Conservation (phyloP, 371 early-diverging fungal species). For the Catenaria anguillulae region DNA sequence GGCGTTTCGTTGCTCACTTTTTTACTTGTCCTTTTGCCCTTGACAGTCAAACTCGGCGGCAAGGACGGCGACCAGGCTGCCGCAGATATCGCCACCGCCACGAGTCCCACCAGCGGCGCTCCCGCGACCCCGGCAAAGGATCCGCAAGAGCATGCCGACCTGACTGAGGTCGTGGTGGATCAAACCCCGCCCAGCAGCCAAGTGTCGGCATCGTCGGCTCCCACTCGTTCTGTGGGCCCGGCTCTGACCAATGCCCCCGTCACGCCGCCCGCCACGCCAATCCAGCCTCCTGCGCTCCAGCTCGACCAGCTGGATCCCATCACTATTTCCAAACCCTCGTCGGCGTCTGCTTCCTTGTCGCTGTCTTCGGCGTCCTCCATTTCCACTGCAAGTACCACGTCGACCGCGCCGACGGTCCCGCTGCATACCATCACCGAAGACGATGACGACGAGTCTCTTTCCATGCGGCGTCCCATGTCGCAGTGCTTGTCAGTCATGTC, state of each 20-base stretch:
- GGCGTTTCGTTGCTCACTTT: too few relatives aligned
- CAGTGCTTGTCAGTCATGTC: neutral
- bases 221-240: too few relatives aligned
- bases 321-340: neutral
- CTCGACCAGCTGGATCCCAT: neutral
- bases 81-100: neutral
- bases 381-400: too few relatives aligned
- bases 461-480: neutral
- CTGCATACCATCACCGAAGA: neutral
- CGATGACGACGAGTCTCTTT: neutral
- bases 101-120: neutral
- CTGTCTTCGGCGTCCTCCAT: too few relatives aligned
- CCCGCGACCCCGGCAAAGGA: neutral
- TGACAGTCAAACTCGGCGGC: neutral
- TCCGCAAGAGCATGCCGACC: neutral
- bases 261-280: neutral
- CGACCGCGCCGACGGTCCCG: neutral
- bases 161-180: neutral
- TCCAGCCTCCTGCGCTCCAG: neutral
- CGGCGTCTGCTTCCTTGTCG: neutral
- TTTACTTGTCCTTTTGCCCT: too few relatives aligned
- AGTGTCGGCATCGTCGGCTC: too few relatives aligned
- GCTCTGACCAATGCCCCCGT: too few relatives aligned
- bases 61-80: neutral
- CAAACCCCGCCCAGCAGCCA: too few relatives aligned